These are phyloP conservation scores for Flaveria brownii DNA, from an alignment of 129 eudicot species.

Conservation along the genomic window DNA sequence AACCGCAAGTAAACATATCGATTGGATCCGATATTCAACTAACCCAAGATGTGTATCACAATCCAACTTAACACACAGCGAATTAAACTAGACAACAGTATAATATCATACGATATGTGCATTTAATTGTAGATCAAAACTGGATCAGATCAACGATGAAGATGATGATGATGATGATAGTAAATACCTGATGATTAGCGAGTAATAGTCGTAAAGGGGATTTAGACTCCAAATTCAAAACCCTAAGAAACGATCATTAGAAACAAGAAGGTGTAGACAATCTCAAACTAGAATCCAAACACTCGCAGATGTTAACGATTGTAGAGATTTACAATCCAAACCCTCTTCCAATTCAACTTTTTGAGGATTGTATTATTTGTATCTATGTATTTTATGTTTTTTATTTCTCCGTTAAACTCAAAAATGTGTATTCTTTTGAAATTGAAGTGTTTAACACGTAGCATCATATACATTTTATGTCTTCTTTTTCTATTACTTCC, in stretches of 20 bases:
- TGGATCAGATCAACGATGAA: slow-evolving; percentile 1
- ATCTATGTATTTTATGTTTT: too few relatives aligned
- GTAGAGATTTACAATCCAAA: not conserved
- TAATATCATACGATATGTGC: not conserved
- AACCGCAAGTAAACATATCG: slow-evolving; percentile 9
- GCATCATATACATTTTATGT: too few relatives aligned
- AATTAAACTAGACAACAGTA: slow-evolving; percentile 13
- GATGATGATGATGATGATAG: not conserved
- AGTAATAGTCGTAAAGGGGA: not conserved
- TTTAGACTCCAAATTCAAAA: slow-evolving; percentile 16
- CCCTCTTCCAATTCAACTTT: not conserved
- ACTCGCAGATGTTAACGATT: not conserved
- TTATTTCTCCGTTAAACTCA: too few relatives aligned
- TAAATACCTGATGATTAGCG: slow-evolving; percentile 24
- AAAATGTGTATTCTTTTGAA: too few relatives aligned
- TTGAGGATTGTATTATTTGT: not conserved
- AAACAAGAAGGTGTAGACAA: slow-evolving; percentile 11
- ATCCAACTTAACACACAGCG: not conserved
- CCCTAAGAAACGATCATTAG: slow-evolving; percentile 25
- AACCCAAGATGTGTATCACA: not conserved
- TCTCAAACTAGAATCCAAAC: slow-evolving; percentile 8
- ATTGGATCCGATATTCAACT: not conserved
- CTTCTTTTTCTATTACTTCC: too few relatives aligned
- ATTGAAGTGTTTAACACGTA: too few relatives aligned
- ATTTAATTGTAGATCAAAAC: not conserved